Evolutionary conservation across 140 eudicot species (phyloP).

Genomic region (Eryngium alpinum): DNA sequence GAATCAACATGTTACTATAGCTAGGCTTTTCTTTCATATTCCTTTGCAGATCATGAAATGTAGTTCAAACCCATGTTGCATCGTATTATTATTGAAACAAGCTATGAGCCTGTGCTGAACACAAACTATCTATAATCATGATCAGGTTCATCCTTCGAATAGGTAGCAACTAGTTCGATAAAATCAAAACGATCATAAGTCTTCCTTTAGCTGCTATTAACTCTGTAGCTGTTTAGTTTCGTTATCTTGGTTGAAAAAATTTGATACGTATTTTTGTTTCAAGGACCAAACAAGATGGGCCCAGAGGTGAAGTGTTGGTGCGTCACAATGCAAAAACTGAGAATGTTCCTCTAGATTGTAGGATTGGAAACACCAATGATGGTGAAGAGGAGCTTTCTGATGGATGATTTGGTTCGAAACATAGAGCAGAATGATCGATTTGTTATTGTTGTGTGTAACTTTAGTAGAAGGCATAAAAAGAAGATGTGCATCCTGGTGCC

Average conservation of each 20-base stretch:
- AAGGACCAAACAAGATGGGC: constrained; percentile 51
- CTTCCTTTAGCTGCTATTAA: not conserved
- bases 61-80: too few relatives aligned
- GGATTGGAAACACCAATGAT: constrained; percentile 30
- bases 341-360: constrained; percentile 33
- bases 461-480: constrained; percentile 24
- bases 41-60: too few relatives aligned
- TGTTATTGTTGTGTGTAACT: constrained; percentile 23
- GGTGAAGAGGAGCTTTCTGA: constrained; percentile 25
- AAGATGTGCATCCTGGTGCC: constrained; percentile 20
- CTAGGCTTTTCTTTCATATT: too few relatives aligned
- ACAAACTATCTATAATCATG: constrained; percentile 25
- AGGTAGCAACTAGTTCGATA: constrained; percentile 36
- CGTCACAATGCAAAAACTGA: constrained; percentile 55
- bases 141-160: constrained; percentile 40
- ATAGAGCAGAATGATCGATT: not conserved
- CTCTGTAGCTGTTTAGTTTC: not conserved
- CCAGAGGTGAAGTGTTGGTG: constrained; percentile 31
- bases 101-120: too few relatives aligned
- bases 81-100: too few relatives aligned
- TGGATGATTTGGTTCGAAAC: not conserved
- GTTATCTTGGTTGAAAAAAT: not conserved
- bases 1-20: too few relatives aligned
- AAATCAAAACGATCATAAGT: not conserved
- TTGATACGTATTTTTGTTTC: constrained; percentile 5